Evolutionary conservation across 331 rosid species (phyloP).

Genomic region (Pyrus hybrid): DNA sequence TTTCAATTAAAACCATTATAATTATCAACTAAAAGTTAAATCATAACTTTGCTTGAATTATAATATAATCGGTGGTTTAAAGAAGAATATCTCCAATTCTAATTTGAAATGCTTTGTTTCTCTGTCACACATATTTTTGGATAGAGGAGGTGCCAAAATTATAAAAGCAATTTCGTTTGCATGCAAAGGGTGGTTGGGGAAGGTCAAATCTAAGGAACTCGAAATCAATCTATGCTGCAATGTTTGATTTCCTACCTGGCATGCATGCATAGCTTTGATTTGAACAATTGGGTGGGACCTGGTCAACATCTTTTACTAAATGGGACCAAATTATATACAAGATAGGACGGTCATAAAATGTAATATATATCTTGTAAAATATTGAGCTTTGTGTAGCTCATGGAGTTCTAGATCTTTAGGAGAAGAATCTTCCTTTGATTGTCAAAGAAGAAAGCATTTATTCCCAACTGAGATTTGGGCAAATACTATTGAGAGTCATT

Average conservation of each 20-base stretch:
- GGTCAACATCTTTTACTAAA: slow-evolving; percentile 24
- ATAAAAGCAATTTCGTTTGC: slow-evolving; percentile 1
- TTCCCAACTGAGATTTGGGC: slow-evolving; percentile 43
- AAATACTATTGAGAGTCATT: slow-evolving; percentile 7
- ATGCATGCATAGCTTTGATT: slow-evolving; percentile 21
- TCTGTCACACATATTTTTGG: background rate
- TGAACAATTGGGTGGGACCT: slow-evolving; percentile 19
- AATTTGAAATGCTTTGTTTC: slow-evolving; percentile 4
- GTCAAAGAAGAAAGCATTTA: slow-evolving; percentile 84
- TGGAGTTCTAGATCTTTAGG: slow-evolving; percentile 27
- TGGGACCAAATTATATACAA: slow-evolving; percentile 27
- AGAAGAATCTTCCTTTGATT: slow-evolving; percentile 64
- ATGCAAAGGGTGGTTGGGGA: slow-evolving; percentile 23
- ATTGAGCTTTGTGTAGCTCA: slow-evolving; percentile 15
- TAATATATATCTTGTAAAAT: background rate
- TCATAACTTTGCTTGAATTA: slow-evolving; percentile 55
- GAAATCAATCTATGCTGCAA: slow-evolving; percentile 20
- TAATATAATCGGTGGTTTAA: slow-evolving; percentile 27
- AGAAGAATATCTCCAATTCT: slow-evolving; percentile 23
- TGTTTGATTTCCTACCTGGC: slow-evolving; percentile 29
- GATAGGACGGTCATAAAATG: slow-evolving; percentile 14
- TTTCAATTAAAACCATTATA: slow-evolving; percentile 19
- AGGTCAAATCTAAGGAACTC: slow-evolving; percentile 25
- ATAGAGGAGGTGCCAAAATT: slow-evolving; percentile 4
- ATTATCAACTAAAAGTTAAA: slow-evolving; percentile 45